Evolutionary conservation across 345 rosid species (phyloP).

Genomic region (Sonneratia alba): DNA sequence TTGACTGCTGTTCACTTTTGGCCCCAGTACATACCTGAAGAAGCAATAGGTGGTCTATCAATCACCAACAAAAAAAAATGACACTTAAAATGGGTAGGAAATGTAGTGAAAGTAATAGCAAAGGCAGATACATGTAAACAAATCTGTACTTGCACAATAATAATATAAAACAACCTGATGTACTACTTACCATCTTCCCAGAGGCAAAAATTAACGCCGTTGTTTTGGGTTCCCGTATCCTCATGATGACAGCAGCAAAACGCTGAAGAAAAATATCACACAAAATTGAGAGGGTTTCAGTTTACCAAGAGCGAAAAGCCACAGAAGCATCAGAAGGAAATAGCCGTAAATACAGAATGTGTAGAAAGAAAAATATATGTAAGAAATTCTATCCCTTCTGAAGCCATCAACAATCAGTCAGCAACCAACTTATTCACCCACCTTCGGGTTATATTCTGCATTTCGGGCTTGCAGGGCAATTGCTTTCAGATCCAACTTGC

Average conservation of each 20-base stretch:
- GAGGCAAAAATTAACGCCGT: slow-evolving; percentile 89
- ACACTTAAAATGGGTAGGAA: too few relatives aligned
- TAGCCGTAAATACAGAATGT: too few relatives aligned
- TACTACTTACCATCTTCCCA: slow-evolving; percentile 69
- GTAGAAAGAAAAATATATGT: too few relatives aligned
- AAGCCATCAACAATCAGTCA: too few relatives aligned
- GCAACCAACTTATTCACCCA: slow-evolving; percentile 3
- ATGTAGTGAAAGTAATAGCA: too few relatives aligned
- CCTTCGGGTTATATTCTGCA: slow-evolving; percentile 81
- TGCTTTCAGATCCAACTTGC: slow-evolving; percentile 68
- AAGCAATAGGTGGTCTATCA: not conserved
- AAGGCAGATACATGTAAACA: not conserved
- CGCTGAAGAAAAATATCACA: slow-evolving; percentile 28
- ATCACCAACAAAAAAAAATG: not conserved
- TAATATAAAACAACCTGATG: too few relatives aligned
- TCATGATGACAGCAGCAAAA: slow-evolving; percentile 94
- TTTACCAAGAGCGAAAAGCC: too few relatives aligned
- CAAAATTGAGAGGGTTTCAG: too few relatives aligned
- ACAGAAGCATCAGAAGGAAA: too few relatives aligned
- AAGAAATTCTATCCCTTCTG: too few relatives aligned
- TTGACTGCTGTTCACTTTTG: slow-evolving; percentile 67
- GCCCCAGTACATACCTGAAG: slow-evolving; percentile 82
- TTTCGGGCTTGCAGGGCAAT: slow-evolving; percentile 75
- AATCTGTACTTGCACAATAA: not conserved
- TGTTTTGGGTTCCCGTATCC: slow-evolving; percentile 89